Percentiles rank a stretch among this genome's conserved stretches.
Conservation (phyloP, 1,139 yeast genomes). For the Pichia inconspicua region DNA sequence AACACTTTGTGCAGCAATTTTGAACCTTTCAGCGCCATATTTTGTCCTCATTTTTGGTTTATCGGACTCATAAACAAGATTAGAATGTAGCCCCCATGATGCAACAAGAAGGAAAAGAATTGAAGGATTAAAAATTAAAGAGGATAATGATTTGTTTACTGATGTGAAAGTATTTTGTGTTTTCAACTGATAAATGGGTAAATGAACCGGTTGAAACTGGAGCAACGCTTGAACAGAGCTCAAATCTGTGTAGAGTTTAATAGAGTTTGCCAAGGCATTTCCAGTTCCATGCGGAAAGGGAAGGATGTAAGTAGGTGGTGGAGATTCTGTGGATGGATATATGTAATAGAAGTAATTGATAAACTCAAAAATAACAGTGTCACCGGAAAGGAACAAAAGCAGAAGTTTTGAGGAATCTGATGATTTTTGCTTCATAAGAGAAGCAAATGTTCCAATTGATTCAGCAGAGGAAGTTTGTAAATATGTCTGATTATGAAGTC, state of each 20-base stretch:
- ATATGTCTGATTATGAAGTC: background rate
- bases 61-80: constrained; percentile 74
- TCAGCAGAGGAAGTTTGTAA: constrained; percentile 22
- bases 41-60: constrained; percentile 51
- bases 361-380: constrained; percentile 75
- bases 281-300: constrained; percentile 83
- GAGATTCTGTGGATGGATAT: background rate
- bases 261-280: constrained; percentile 65
- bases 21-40: constrained; percentile 60
- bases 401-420: background rate
- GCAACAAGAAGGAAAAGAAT: constrained; percentile 54
- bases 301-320: constrained; percentile 20
- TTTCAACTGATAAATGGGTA: constrained; percentile 44
- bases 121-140: background rate
- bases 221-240: constrained; percentile 39
- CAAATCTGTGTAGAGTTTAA: constrained; percentile 38
- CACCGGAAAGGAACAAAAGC: constrained; percentile 67
- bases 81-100: constrained; percentile 84
- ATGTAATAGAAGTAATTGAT: constrained; percentile 41
- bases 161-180: constrained; percentile 1
- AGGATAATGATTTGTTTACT: background rate
- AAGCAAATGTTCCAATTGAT: constrained; percentile 1
- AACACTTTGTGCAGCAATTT: constrained; percentile 56
- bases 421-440: constrained; percentile 1
- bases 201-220: constrained; percentile 29